Base-by-base conservation (phyloP, 176 grass and related monocot genomes). In the Zoysia japonica region DNA sequence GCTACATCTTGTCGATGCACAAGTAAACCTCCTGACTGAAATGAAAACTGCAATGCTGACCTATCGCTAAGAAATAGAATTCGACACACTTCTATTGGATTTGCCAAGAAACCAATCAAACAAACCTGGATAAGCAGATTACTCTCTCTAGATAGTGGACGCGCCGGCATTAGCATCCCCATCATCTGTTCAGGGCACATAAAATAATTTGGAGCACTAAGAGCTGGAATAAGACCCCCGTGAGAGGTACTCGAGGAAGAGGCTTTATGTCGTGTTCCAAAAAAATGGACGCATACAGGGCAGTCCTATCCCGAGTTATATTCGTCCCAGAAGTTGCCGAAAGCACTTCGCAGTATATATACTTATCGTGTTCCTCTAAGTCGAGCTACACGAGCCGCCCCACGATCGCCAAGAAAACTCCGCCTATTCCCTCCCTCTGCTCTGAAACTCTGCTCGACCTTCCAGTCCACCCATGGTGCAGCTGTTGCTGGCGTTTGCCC, bases 291-390 rank as follows among this genome's bases (percentile, higher is more conserved):
- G 71, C 63, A 89, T 77, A 70, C 50, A 83, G 49, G 65, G 77
- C 41, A 66, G 16, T 44, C 72, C 65, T 51, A 76, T 66, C 53
- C 28, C 64, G 80, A 80, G 82, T 44, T 48, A 28, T 28, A 85
- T 89, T 85, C 82, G 16, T 70, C 48, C 28, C 9, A 56, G 87
- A 75, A 81, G 50, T 76, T 11, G 47, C 77, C 82, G 61, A 80
- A 88, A 80, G 76, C 65, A 47, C 75, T 54, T 40, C 7, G 17
- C n/a, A 66, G 82, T 85, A 89, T 72, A 85, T 85, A 85, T 89
- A 77, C 82, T 66, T 85, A 72, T 81, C 82, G 77, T 89, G 87
- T 16, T 44, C 41, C 77, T 71, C 7, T 11, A 56, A 57, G 15
- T 15, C 70, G 47, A 39, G 77, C 87, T n/a, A 57, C 63, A 65